phyloP scores from a whole-genome alignment of 1,284 basidiomycete species.

The Termitomyces sp. region DNA sequence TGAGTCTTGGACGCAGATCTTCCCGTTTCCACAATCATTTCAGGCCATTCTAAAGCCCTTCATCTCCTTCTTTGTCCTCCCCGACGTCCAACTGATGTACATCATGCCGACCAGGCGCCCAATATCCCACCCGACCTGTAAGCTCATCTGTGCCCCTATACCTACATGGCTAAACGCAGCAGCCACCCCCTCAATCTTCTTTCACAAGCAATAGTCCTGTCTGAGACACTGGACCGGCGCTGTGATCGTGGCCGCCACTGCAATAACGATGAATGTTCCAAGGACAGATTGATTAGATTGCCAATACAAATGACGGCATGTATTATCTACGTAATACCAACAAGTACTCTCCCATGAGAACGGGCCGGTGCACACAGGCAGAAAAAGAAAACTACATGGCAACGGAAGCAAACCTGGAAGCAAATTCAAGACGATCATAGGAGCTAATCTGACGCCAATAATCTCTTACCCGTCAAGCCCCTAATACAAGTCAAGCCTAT shows the following conservation, averaged over 20 bases:
- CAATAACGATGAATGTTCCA: too few species aligned
- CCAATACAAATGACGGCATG: conserved; percentile 1
- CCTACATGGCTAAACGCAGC: not conserved
- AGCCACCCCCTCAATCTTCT: conserved; percentile 5
- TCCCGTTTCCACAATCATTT: not conserved
- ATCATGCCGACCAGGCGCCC: not conserved
- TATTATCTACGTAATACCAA: not conserved
- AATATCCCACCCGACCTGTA: not conserved
- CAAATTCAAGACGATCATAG: not conserved
- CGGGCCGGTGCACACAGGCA: not conserved
- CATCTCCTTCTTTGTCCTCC: not conserved
- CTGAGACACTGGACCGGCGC: conserved; percentile 9
- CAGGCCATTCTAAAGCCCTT: not conserved
- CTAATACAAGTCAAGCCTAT: conserved; percentile 54
- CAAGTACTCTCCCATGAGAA: too few species aligned
- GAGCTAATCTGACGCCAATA: not conserved
- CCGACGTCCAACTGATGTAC: not conserved
- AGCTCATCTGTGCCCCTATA: not conserved
- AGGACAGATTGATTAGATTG: too few species aligned
- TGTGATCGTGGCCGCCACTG: not conserved
- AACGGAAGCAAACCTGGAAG: conserved; percentile 6
- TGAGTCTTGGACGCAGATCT: conserved; percentile 3
- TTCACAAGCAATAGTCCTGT: conserved; percentile 9
- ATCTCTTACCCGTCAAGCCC: not conserved
- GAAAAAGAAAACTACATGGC: not conserved